Base-by-base conservation (phyloP, 2,329 filamentous ascomycete species). In the Ramularia collo-cygni region DNA sequence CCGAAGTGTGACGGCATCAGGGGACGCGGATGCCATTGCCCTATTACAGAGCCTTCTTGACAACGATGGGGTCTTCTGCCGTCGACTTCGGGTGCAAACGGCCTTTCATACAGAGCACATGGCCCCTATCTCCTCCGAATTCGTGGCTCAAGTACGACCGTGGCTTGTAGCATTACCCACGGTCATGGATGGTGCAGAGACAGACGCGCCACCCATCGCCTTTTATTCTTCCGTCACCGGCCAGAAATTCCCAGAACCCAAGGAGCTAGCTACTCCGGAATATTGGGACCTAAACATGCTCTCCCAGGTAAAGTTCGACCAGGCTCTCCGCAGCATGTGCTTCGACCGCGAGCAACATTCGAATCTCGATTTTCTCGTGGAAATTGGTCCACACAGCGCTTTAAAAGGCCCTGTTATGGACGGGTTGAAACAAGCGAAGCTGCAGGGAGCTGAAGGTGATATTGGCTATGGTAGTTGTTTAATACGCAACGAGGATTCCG, bases 221-320 rank as follows among this genome's bases (percentile, higher is more conserved):
- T 42, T 51, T 29, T 42, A 42, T 28, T 52, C 49, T 8, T 48
- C 47, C 4, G n/a, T 52, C 4, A 19, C 19, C 14, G 49, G 49
- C 14, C n/a, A 28, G 12, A n/a, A n/a, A n/a, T n/a, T n/a, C n/a
- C n/a, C n/a, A n/a, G n/a, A n/a, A n/a, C n/a, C n/a, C n/a, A n/a
- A n/a, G n/a, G n/a, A n/a, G n/a, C n/a, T n/a, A n/a, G 28, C 33
- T 10, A 19, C 28, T 3, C 12, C 37, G n/a, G 17, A 27, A 0
- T 72, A 73, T 50, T 42, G 40, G 40, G 40, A 37, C 9, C 17
- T 16, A 13, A 42, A 42, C 18, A 17, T 38, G 4, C 8, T 28
- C 4, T 16, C 17, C 6, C 40, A 28, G 14, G 40, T 5, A 47
- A 8, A 14, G 9, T 28, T 38, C 10, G 36, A 28, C 18, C 31